Base-by-base conservation (phyloP, 1,284 basidiomycete genomes). In the Ganoderma lucidum region DNA sequence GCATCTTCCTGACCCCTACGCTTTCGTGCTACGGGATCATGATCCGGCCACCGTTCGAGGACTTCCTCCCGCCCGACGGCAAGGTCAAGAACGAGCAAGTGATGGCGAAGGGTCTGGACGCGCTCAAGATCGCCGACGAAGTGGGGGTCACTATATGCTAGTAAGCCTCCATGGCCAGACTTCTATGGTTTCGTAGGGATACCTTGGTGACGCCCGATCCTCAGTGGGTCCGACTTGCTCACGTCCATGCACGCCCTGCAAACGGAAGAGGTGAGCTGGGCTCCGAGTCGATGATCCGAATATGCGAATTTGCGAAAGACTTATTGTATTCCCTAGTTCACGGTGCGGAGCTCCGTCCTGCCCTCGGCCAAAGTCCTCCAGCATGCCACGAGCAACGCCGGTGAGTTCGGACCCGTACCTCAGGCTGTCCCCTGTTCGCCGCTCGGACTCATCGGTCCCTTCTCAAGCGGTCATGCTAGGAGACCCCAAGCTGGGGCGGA, bases 321-420 rank as follows among this genome's bases (percentile, higher is more conserved):
- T 28, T 37, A 55, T 17, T n/a, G 17, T 9, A 10, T 14, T 39
- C 19, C 14, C 14, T 48, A 78, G 75, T 86, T 86, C 69, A 77
- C 81, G 2, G 81, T 85, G 6, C 80, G 85, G 23, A 77, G 82
- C 2, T 72, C 75, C 5, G 79, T 84, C 3, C 78, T 86, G 1
- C 70, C 81, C 0, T 80, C 83, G 0, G 67, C 76, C 0, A 80
- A 77, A 3, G 78, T 86, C 6, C 75, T 86, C 12, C 76, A 78
- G 45, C 85, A 86, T 63, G 85, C 85, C 0, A 86, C 84, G 0
- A 80, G 78, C 35, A 86, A 86, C 71, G 80, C 82, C 39, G 82
- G 80, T 80, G 23, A 35, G 79, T 73, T 32, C 35, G 3, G 44
- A 30, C 12, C 6, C 9, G 28, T 28, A n/a, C 10, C 60, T n/a